Evolutionary conservation across 129 eudicot genomes (phyloP).

Genomic region (Kitagawia praeruptora): DNA sequence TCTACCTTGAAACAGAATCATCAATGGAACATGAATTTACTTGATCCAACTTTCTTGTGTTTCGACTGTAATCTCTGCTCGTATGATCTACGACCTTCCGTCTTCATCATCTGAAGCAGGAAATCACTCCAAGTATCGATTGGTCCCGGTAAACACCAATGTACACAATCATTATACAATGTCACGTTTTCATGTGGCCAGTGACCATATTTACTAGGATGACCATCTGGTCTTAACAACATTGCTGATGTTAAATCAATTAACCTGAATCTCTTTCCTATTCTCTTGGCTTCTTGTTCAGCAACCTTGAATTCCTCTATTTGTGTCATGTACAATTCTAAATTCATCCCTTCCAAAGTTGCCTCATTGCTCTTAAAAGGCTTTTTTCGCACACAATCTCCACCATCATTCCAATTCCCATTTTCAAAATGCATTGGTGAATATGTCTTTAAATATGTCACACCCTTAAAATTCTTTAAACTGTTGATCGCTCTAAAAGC

Average conservation of each 20-base stretch:
- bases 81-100: slow-evolving; percentile 43
- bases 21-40: neutral
- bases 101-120: slow-evolving; percentile 63
- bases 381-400: slow-evolving; percentile 47
- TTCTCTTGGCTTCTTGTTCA: slow-evolving; percentile 37
- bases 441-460: slow-evolving; percentile 42
- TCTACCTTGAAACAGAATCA: neutral
- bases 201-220: slow-evolving; percentile 87
- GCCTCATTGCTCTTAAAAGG: slow-evolving; percentile 57
- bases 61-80: slow-evolving; percentile 31
- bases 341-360: slow-evolving; percentile 41
- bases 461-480: slow-evolving; percentile 38
- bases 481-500: slow-evolving; percentile 50
- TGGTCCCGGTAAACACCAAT: slow-evolving; percentile 94
- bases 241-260: slow-evolving; percentile 63
- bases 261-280: slow-evolving; percentile 42
- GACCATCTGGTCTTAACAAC: slow-evolving; percentile 90
- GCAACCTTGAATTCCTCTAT: slow-evolving; percentile 53
- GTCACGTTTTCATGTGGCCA: slow-evolving; percentile 67
- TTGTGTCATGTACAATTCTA: slow-evolving; percentile 67
- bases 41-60: slow-evolving; percentile 12
- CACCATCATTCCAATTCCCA: slow-evolving; percentile 65
- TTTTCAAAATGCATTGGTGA: slow-evolving; percentile 74
- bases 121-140: slow-evolving; percentile 83
- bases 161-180: slow-evolving; percentile 66